These are phyloP conservation scores for Eurotiales sp. DNA, from an alignment of 2,329 filamentous ascomycete species.

Conservation along the genomic window DNA sequence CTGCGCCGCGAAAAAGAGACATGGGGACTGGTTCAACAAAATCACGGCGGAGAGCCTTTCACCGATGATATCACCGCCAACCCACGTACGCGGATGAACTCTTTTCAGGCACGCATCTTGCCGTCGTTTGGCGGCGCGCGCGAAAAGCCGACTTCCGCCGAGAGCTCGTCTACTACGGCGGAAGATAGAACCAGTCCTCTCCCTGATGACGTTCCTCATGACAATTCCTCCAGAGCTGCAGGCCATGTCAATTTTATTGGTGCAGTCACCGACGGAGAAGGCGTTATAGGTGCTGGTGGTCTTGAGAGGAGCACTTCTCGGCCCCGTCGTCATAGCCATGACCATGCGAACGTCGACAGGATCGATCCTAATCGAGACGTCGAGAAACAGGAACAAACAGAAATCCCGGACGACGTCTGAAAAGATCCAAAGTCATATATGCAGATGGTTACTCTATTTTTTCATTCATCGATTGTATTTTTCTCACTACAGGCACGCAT, in stretches of 20 bases:
- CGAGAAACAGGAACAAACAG: constrained; percentile 5
- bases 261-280: constrained; percentile 1
- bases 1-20: constrained; percentile 42
- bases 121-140: constrained; percentile 6
- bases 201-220: neutral
- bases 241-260: neutral
- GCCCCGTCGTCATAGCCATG: neutral
- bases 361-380: neutral
- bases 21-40: constrained; percentile 32
- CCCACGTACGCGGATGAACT: constrained; percentile 35
- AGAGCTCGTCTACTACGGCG: neutral
- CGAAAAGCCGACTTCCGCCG: constrained; percentile 7
- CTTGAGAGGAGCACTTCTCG: constrained; percentile 9
- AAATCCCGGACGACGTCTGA: neutral
- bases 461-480: neutral
- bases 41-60: constrained; percentile 33
- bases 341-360: neutral
- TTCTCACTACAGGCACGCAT: no score
- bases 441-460: neutral
- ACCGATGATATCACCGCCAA: constrained; percentile 35
- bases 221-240: neutral
- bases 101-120: constrained; percentile 27
- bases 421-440: neutral
- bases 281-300: constrained; percentile 7
- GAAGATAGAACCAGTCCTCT: neutral